Evolutionary conservation across 108 stramenopile species (phyloP), one percentile per base, ranked within the genome.

Genomic region (Conticribra weissflogii): DNA sequence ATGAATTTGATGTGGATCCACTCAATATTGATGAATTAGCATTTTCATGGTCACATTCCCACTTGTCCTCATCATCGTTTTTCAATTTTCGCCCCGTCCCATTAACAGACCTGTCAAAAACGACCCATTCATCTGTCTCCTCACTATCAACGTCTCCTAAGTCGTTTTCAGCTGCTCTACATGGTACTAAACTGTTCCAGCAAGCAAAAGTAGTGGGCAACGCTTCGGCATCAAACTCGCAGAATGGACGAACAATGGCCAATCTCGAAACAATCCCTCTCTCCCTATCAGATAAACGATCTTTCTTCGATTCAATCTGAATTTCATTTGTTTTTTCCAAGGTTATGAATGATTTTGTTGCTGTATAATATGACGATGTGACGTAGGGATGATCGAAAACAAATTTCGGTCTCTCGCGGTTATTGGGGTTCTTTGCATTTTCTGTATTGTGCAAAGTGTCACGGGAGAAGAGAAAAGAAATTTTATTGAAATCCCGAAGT

Each of bases 311-410:
- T 36, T 59, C 65, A 7, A 78, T 53, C 48, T 81, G 83, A 3
- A 68, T 15, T n/a, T 55, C 49, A 30, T 64, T 58, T 8, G 54
- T 81, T 18, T 65, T 33, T 24, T 41, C 36, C 21, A 85, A 41
- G 15, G 68, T 68, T 29, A 57, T 36, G 19, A 69, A 48, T 1
- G 59, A 55, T 16, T 50, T 55, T 14, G 84, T 82, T 32, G 72
- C 46, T 1, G 72, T 64, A 54, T 85, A 85, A 54, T 85, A 81
- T 7, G 73, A 71, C 1, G 70, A 77, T 7, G 81, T 78, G 29
- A 85, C 68, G 45, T 85, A 85, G 14, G 84, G 84, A 54, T 81
- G 84, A 14, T 74, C 71, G 56, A 51, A 72, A n/a, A 84, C 77
- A 66, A 81, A 84, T 27, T 67, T 52, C 8, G 80, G 78, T 45